Evolutionary conservation across 495 filamentous ascomycete species (phyloP), one percentile per base, ranked within the genome.

Genomic region (Cetradonia linearis): DNA sequence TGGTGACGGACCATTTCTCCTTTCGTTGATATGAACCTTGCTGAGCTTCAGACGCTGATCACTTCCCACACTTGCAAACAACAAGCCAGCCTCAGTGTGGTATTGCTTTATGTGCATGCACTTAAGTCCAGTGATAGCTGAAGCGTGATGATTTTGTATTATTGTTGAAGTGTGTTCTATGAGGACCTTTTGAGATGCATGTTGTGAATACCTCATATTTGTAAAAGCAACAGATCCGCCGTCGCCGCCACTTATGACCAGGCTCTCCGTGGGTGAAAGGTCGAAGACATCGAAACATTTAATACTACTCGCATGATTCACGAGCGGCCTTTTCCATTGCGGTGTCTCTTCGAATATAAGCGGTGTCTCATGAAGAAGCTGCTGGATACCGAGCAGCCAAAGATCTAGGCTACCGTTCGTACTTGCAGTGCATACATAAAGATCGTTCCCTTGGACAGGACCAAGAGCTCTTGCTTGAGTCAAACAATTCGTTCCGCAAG

Each of bases 11-110:
- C 63, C 61, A 5, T 56, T 55, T 9, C 31, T n/a, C 9, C 38
- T 62, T 13, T 27, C 62, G 55, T 80, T 72, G 33, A 81, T 64
- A 0, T 56, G 58, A 23, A 85, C 63, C 1, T 64, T 67, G 91
- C 92, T 96, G 3, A 86, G 63, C 67, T 87, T 89, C 58, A 96
- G 67, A 25, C 83, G 78, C 73, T 96, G 91, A 67, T 96, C 93
- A 59, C 87, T 90, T 30, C 89, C 83, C 0, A 83, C 79, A 2
- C 82, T 85, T 7, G 81, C 79, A 3, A 89, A 52, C 60, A n/a
- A 49, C 65, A n/a, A 72, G 7, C 18, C 14, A 8, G 30, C 25
- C 27, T 25, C 33, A 46, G n/a, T 0, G 47, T 64, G 0, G 53
- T 53, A 3, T 14, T 46, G 5, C 3, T 20, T 8, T 62, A 31